Percentiles rank a stretch among this genome's conserved stretches.
phyloP scores from a whole-genome alignment of 345 rosid species.

The Pugionium dolabratum region DNA sequence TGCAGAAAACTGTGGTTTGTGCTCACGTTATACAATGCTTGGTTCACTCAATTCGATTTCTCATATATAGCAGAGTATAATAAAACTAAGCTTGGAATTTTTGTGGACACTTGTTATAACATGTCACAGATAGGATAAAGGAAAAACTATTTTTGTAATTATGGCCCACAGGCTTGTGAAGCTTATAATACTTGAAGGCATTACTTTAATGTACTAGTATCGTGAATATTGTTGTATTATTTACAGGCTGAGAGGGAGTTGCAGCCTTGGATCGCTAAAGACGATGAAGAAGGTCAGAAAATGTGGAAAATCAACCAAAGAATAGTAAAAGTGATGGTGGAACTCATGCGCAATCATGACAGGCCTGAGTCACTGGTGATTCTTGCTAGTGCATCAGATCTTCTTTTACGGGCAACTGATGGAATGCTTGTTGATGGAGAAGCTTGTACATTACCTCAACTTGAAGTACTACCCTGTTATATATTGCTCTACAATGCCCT shows the following conservation, averaged over 20 bases:
- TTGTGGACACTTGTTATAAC: background rate
- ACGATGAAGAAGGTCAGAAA: slow-evolving; percentile 90
- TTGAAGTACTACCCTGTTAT: slow-evolving; percentile 60
- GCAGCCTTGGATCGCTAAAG: slow-evolving; percentile 97
- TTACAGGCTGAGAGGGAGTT: slow-evolving; percentile 92
- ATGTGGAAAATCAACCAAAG: slow-evolving; percentile 97
- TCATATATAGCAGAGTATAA: slow-evolving; percentile 1
- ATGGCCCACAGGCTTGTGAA: slow-evolving; percentile 3
- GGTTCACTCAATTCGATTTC: slow-evolving; percentile 2
- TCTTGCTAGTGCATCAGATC: slow-evolving; percentile 89
- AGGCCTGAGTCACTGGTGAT: slow-evolving; percentile 82
- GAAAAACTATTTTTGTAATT: background rate
- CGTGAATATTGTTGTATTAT: slow-evolving; percentile 37
- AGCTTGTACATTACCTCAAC: slow-evolving; percentile 94
- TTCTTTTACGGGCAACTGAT: slow-evolving; percentile 94
- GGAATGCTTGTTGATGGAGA: slow-evolving; percentile 98
- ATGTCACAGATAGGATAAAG: background rate
- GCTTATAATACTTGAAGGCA: background rate
- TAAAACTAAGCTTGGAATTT: background rate
- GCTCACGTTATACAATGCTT: background rate
- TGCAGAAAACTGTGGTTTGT: slow-evolving; percentile 20
- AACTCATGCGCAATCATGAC: slow-evolving; percentile 91
- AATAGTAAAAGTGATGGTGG: slow-evolving; percentile 80
- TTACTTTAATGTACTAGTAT: slow-evolving; percentile 10
- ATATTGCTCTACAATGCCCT: slow-evolving; percentile 7